Evolutionary conservation across 495 filamentous ascomycete genomes (phyloP), one percentile per base, ranked within the genome.

Genomic region (Aspergillus taichungensis): DNA sequence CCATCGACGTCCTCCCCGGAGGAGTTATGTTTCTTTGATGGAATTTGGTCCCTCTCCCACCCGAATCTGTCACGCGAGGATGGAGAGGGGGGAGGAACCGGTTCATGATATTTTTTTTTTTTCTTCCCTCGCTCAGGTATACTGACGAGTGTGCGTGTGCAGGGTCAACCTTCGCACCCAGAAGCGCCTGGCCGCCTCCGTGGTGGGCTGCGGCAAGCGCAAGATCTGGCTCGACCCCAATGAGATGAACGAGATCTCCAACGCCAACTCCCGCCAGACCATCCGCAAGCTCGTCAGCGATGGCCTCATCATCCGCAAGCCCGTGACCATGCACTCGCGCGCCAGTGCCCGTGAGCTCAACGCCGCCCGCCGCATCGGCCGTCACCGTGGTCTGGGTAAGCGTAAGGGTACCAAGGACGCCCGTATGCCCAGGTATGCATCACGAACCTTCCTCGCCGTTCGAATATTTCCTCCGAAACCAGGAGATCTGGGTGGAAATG

Each of bases 211-310:
- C 79, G 92, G 92, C 71, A 85, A 97, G 84, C 85, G 90, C 80
- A 97, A 97, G 85, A 92, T 99, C 78, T 99, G 92, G 92, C 89
- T 99, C 69, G 92, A 99, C 77, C 92, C 92, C 71, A 97, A 94
- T 74, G 92, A 99, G 79, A 82, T 91, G 72, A 91, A 75, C 80
- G 92, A 99, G 73, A 97, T 99, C 79, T 89, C 85, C 75, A 99
- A 97, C 78, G 92, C 92, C 84, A 97, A 97, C 85, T 96, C 90
- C 60, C 94, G 92, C 67, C 90, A 97, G 78, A 96, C 91, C 60
- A 85, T 99, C 86, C 94, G 94, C 77, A 99, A 99, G 83, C 89
- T 99, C 76, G 87, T 96, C 73, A 77, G 83, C 75, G 92, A 99
- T 91, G 94, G 92, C 74, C 85, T 99, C 66, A 97, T 99, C 82